Conservation (phyloP, 345 rosid species). For the Aurinia saxatilis region DNA sequence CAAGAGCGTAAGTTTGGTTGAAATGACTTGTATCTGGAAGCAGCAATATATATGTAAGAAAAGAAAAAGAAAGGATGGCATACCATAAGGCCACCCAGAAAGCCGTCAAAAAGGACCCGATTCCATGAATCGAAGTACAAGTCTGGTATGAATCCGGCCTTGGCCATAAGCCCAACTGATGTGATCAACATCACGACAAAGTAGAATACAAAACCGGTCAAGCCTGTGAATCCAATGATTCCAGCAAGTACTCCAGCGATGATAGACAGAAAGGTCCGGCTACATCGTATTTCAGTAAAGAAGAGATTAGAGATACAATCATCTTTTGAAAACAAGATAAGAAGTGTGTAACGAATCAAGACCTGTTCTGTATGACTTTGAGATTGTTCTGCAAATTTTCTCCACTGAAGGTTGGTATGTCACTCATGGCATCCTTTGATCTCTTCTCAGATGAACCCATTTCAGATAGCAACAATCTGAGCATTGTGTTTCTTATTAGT, state of each 20-base stretch:
- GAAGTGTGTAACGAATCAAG: slow-evolving; percentile 5
- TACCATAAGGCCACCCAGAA: slow-evolving; percentile 93
- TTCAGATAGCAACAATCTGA: slow-evolving; percentile 21
- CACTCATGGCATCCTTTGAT: slow-evolving; percentile 46
- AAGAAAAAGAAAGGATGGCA: not conserved
- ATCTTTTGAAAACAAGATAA: not conserved
- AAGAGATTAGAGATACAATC: not conserved
- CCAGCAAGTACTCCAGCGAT: slow-evolving; percentile 90
- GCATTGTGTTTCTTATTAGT: not conserved
- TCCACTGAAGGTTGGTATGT: slow-evolving; percentile 54
- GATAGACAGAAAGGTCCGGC: slow-evolving; percentile 92
- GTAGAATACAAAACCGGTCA: slow-evolving; percentile 72
- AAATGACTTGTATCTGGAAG: not conserved
- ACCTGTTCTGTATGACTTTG: slow-evolving; percentile 94
- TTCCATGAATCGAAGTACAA: slow-evolving; percentile 80
- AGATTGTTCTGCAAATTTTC: slow-evolving; percentile 90
- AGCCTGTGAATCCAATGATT: slow-evolving; percentile 78
- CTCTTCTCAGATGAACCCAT: slow-evolving; percentile 69
- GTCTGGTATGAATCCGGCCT: slow-evolving; percentile 72
- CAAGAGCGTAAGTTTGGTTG: not conserved
- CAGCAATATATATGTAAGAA: not conserved
- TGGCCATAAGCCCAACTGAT: slow-evolving; percentile 74
- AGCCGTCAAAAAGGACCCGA: slow-evolving; percentile 66
- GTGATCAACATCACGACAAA: slow-evolving; percentile 79
- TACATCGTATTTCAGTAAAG: slow-evolving; percentile 28